A percentile compares a stretch with the other conserved stretches of the same genome.
phyloP scores from a whole-genome alignment of 257 asterid genomes.

The Solanum commersonii region DNA sequence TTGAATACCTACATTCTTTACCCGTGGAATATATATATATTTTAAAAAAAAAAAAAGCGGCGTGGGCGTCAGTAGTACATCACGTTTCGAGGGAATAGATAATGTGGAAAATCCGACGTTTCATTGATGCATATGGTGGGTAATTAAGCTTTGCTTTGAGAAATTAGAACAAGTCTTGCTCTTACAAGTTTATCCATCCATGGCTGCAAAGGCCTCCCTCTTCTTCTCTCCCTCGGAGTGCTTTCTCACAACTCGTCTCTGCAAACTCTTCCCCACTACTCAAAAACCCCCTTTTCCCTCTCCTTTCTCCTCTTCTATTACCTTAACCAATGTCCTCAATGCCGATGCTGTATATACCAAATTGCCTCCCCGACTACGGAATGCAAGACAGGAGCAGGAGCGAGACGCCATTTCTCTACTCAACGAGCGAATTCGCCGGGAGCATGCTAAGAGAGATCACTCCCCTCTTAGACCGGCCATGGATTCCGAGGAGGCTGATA shows the following conservation, averaged over 20 bases:
- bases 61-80: not conserved
- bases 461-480: conserved; percentile 38
- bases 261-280: not conserved
- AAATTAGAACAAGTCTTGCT: not conserved
- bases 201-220: not conserved
- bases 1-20: not conserved
- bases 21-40: not conserved
- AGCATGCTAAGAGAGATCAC: conserved; percentile 58
- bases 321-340: not conserved
- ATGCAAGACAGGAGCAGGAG: conserved; percentile 25
- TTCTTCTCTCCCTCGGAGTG: not conserved
- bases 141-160: not conserved
- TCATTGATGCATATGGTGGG: not conserved
- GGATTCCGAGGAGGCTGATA: conserved; percentile 75
- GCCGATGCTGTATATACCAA: conserved; percentile 7
- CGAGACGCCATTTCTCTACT: conserved; percentile 55
- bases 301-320: not conserved
- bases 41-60: too few relatives aligned
- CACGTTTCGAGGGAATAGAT: not conserved
- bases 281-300: not conserved
- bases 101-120: not conserved
- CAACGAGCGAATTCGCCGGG: conserved; percentile 65
- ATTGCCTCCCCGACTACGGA: conserved; percentile 6
- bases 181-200: not conserved
- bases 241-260: not conserved